Percentiles rank a stretch among this genome's conserved stretches.
These are phyloP conservation scores for Suillus lakei DNA, from an alignment of 768 basidiomycete species.

Conservation along the genomic window DNA sequence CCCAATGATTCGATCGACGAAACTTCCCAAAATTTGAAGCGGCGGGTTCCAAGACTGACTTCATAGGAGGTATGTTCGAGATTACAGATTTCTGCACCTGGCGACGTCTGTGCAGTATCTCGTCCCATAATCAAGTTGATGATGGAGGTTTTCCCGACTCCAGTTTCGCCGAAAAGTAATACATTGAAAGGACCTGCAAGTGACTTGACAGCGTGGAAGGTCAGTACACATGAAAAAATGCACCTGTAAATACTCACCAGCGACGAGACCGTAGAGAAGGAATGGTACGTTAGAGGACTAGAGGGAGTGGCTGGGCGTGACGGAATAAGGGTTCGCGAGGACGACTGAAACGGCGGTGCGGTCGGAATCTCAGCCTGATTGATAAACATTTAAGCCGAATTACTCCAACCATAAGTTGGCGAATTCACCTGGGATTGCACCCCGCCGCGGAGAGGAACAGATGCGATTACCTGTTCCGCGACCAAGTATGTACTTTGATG, in stretches of 20 bases:
- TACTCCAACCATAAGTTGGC: not conserved
- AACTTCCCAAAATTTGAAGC: constrained; percentile 1
- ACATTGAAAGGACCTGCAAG: not conserved
- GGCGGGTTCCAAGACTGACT: not conserved
- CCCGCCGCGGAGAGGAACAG: not conserved
- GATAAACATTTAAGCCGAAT: not conserved
- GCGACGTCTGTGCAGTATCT: not conserved
- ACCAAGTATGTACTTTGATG: not conserved
- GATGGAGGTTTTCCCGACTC: not conserved
- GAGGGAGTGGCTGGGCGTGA: not conserved
- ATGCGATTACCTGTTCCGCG: not conserved
- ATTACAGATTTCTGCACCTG: not conserved
- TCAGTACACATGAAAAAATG: not conserved
- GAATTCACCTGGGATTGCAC: not conserved
- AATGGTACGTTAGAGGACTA: not conserved
- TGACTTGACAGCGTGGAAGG: not conserved
- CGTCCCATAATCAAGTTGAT: not conserved
- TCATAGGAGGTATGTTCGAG: not conserved
- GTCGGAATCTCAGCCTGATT: not conserved
- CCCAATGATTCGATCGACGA: constrained; percentile 17
- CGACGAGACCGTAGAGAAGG: not conserved
- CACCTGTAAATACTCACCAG: not conserved
- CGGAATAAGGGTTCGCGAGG: not conserved
- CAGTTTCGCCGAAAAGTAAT: constrained; percentile 3
- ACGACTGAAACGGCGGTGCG: not conserved